Conservation (phyloP, 2,329 filamentous ascomycete species). For the Fusarium ambrosium region DNA sequence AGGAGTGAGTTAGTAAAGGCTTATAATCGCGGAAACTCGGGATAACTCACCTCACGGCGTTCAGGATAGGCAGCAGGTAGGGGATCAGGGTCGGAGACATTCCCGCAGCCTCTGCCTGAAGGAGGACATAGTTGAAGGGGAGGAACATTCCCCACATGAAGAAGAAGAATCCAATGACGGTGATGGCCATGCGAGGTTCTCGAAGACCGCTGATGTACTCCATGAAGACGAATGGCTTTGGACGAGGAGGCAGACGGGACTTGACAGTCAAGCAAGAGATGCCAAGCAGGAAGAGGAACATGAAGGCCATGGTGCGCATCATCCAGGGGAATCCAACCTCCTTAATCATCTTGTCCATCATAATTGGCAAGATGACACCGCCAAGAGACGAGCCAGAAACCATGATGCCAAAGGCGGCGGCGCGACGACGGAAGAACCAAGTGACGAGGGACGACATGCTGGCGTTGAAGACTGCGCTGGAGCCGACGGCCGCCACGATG, state of each 20-base stretch:
- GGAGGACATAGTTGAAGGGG: slow-evolving; percentile 66
- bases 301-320: slow-evolving; percentile 62
- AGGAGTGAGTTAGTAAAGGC: slow-evolving; percentile 18
- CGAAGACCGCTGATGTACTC: slow-evolving; percentile 63
- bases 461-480: slow-evolving; percentile 59
- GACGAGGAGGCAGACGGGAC: slow-evolving; percentile 60
- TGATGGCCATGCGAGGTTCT: slow-evolving; percentile 61
- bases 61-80: slow-evolving; percentile 70
- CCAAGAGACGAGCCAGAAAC: slow-evolving; percentile 68
- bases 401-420: slow-evolving; percentile 66
- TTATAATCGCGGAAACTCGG: background rate
- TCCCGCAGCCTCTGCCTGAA: slow-evolving; percentile 61
- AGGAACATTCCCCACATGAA: slow-evolving; percentile 69
- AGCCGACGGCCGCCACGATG: slow-evolving; percentile 58
- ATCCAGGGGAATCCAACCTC: slow-evolving; percentile 62
- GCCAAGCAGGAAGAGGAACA: slow-evolving; percentile 56
- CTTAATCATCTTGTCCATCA: slow-evolving; percentile 68
- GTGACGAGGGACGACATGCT: slow-evolving; percentile 59
- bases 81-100: slow-evolving; percentile 57
- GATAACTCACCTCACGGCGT: slow-evolving; percentile 60
- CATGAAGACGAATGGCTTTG: slow-evolving; percentile 57
- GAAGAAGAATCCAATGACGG: slow-evolving; percentile 63
- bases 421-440: slow-evolving; percentile 67
- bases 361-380: slow-evolving; percentile 71
- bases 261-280: slow-evolving; percentile 53